Evolutionary conservation across 345 rosid species (phyloP), one percentile per base, ranked within the genome.

Genomic region (Acer yangbiense): DNA sequence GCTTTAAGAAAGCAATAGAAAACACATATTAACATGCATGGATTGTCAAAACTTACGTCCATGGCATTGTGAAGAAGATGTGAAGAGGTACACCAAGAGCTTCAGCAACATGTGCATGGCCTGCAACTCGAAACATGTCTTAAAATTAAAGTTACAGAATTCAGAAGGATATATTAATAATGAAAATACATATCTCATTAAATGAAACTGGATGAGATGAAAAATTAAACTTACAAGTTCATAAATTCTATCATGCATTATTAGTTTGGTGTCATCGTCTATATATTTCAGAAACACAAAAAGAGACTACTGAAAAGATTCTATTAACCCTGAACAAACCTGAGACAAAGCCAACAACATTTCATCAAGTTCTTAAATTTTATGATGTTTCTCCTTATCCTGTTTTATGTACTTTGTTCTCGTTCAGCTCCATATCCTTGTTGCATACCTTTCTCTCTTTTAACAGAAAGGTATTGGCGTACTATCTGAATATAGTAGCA

Each of bases 1-100:
- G 16, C 41, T 69, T 68, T 23, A 58, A 57, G 23, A 76, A 76
- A 60, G 72, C 57, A 60, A 60, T 27, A 23, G 2, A 60, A 17
- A 44, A 14, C 35, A 60, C 54, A 58, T 68, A 74, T 70, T 58
- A 20, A 71, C 62, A 69, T 46, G 65, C 25, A 78, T 43, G 41
- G 18, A 73, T 13, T 80, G 71, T 79, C 44, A 81, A 83, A 71
- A 88, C 98, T 96, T 85, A 96, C 99, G 98, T 96, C 99, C 99
- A 96, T 52, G 99, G 99, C 99, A 96, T 96, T 64, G 99, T 96
- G 92, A 96, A 96, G 86, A 91, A 94, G n/a, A 96, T 96, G 82
- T 96, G 99, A 77, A 96, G 88, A 58, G 98, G 99, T 72, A 92
- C 92, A 76, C 94, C 90, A 77, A 96, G 99, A 85, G 99, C 95